Evolutionary conservation across 1,284 basidiomycete genomes (phyloP), one percentile per base, ranked within the genome.

Genomic region (Boletus subluridellus): DNA sequence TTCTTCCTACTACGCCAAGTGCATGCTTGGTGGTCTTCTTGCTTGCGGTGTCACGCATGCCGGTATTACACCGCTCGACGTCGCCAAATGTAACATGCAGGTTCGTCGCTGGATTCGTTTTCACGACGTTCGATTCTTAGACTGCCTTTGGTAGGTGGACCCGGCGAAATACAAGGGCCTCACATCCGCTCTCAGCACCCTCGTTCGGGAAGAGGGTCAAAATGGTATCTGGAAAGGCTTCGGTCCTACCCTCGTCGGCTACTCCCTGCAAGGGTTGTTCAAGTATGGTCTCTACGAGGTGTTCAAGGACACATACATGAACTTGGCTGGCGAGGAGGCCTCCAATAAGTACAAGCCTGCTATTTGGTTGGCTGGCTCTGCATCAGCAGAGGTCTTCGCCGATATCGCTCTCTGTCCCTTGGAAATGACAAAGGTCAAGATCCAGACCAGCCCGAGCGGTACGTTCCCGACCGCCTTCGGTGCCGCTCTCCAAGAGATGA

Each of bases 71-170:
- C 93, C 93, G 62, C 86, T 96, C 69, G 94, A 96, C 81, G 93
- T 95, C 68, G 90, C 92, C 71, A 97, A 98, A 83, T 97, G 95
- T 76, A 93, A 95, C 81, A 97, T 98, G 88, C 95, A 98, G 88
- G 93, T 93, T 52, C 69, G 87, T 44, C 34, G 52, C 39, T 37
- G 45, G 38, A 34, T 56, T 52, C 8, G 5, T 28, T 26, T 24
- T 55, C 10, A 21, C n/a, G 1, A 0, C 4, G 1, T 28, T 12
- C 1, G 30, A 24, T 44, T 11, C 35, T 46, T 5, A 57, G 7
- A 49, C 15, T 7, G 9, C 2, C 6, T 42, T 52, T 44, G 42
- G 10, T 21, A 65, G 63, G 90, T 94, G 60, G 85, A 89, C 79
- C 87, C 90, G 15, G 67, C 72, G 41, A 90, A 91, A 73, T 91